Percentiles rank a stretch among this genome's conserved stretches.
Conservation (phyloP, 192 early-diverging fungal species). For the Chytriomyces sp. region DNA sequence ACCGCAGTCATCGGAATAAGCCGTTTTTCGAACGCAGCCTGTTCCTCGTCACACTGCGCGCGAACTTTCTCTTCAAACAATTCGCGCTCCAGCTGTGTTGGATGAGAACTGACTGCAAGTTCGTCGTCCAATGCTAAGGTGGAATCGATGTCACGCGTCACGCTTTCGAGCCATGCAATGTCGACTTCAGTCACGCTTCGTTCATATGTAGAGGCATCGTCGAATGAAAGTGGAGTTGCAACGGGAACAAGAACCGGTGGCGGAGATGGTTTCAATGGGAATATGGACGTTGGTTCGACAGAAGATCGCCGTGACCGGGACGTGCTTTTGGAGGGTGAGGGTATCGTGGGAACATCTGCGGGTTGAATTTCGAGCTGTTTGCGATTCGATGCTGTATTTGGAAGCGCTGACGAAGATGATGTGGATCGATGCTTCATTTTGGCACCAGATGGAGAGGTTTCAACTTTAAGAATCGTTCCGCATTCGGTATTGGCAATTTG, state of each 20-base stretch:
- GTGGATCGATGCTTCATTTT: not conserved
- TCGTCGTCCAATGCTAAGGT: not conserved
- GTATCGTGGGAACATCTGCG: not conserved
- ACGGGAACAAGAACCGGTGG: no score
- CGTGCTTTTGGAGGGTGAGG: no score
- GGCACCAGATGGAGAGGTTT: not conserved
- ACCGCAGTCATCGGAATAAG: not conserved
- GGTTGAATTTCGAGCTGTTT: not conserved
- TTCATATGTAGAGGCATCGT: not conserved
- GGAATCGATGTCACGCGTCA: not conserved
- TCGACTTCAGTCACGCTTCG: not conserved
- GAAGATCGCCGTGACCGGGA: no score
- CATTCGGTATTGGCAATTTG: not conserved
- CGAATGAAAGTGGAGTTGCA: not conserved
- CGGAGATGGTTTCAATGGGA: no score
- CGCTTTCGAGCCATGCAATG: conserved; percentile 1
- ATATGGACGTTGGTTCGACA: no score
- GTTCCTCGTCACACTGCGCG: not conserved
- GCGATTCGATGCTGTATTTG: not conserved
- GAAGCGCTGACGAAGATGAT: no score
- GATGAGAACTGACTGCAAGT: no score
- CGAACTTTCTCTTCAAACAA: not conserved
- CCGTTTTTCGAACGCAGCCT: not conserved
- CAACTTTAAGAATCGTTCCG: not conserved
- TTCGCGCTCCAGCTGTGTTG: not conserved